Base-by-base conservation (phyloP, 2,329 filamentous ascomycete genomes). In the Lojkania enalia region DNA sequence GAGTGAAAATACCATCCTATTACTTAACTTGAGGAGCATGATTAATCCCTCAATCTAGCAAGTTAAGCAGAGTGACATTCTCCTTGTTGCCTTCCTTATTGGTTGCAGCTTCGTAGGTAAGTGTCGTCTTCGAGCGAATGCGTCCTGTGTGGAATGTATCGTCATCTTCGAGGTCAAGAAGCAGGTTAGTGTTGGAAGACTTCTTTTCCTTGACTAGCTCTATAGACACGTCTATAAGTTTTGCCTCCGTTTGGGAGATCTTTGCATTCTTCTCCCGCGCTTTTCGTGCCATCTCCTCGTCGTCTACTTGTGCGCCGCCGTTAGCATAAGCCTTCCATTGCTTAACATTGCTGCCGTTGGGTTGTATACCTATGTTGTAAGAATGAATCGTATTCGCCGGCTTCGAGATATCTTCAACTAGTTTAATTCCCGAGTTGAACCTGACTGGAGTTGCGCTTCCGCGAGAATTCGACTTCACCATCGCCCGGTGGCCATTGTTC, bases 401-500 rank as follows among this genome's bases (percentile, higher is more conserved):
- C 13, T 36, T 18, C 15, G 18, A 5, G n/a, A 21, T n/a, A 12
- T 6, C 23, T 20, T 5, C 31, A 42, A 36, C 27, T 20, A 15
- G 32, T 35, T 27, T 41, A 30, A 19, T 14, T 16, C 31, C 20
- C 31, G 30, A 46, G 20, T 30, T 27, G 7, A 14, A 37, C 0
- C n/a, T n/a, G n/a, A n/a, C n/a, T n/a, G n/a, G n/a, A n/a, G 20
- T 13, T 21, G 33, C 38, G 3, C 40, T 40, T 12, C 50, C 25
- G 9, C 12, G 57, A 1, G 47, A 38, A 3, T 36, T 23, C 13
- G 53, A 35, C 42, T 64, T 67, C 21, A 69, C 27, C 37, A 66
- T 53, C 1, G 60, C 48, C 23, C 58, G 57, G 16, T 46, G 46
- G 2, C 64, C 64, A 18, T 54, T 51, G 30, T 41, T 51, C 12